Evolutionary conservation across 768 basidiomycete genomes (phyloP), one percentile per base, ranked within the genome.

Genomic region (Auriscalpium vulgare): DNA sequence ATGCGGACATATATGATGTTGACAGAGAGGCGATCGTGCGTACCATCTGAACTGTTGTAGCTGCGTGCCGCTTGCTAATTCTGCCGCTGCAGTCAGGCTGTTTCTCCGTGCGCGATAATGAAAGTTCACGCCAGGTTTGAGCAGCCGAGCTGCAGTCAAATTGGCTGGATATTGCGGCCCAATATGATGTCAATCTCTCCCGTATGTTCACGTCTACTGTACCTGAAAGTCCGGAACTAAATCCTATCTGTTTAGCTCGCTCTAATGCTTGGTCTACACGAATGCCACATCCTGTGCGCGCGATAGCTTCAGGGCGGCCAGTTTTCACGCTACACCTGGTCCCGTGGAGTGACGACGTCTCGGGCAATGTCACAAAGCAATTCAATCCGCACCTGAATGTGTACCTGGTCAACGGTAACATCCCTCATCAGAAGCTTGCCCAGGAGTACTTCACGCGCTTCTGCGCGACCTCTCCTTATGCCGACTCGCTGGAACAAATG

Each of bases 381-480:
- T 73, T 67, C 53, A 72, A 74, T 49, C 52, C 65, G 0, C 72
- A 74, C 52, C 67, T 56, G 10, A 74, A 74, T 50, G 50, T 71
- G 2, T 74, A 71, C 44, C 48, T 69, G 2, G 55, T 59, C n/a
- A 69, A 71, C 54, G 44, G 56, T 0, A 69, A 63, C 53, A n/a
- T 72, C 0, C 70, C 72, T 3, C 64, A 68, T n/a, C 56, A 49
- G 0, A 50, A 55, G 6, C 56, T 66, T 0, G 14, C 57, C 2
- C 72, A 73, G 50, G 69, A 74, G 53, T 72, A 66, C 50, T 68
- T 68, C 58, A 55, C 72, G 17, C 62, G 65, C 1, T 74, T 71
- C 53, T 53, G 49, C 14, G 67, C 69, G 0, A 73, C 72, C 0
- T 74, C 71, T 2, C 65, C 60, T 3, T 55, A 68, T 44, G 68